Base-by-base conservation (phyloP, 352 stramenopile genomes). In the Phytophthora fragariae region DNA sequence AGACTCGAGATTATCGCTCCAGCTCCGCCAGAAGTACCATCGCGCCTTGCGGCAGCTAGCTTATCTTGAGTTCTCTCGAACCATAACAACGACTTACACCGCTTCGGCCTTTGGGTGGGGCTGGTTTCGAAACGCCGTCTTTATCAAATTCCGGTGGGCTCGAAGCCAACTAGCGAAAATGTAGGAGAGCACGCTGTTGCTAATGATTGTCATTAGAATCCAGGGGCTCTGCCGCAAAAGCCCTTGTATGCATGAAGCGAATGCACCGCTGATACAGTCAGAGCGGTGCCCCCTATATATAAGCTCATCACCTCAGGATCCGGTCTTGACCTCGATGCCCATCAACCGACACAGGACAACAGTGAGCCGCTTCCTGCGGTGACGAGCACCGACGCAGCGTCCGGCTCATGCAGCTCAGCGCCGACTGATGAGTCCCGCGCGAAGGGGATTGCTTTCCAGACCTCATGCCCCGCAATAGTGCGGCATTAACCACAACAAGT, bases 361-460 rank as follows among this genome's bases (percentile, higher is more conserved):
- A 21, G 41, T 50, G 15, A 24, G n/a, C 14, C 41, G 2, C 41
- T 50, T 50, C 41, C 41, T n/a, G 41, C 15, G 15, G 53, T 69
- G 62, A 69, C 62, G 62, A 69, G 62, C 47, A 55, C 31, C 62
- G 62, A 69, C 62, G 62, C 55, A 63, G 19, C 39, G 37, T 39
- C 37, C 57, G 15, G n/a, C 55, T 49, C 55, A 49, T 49, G 55
- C 17, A 50, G 33, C 31, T 19, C 33, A 46, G 37, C 9, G 37
- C 41, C 5, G 15, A 9, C 41, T 21, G 41, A 50, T 50, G 41
- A 50, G 41, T 21, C 41, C 41, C 17, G 41, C 41, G 7, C 15
- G 15, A 4, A 50, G 41, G 5, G 19, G 19, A 21, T 21, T 21
- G 19, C 19, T 21, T 21, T 21, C 19, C 19, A 21, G 19, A 21